Base-by-base conservation (phyloP, 257 asterid genomes). In the Jacaranda mimosifolia region DNA sequence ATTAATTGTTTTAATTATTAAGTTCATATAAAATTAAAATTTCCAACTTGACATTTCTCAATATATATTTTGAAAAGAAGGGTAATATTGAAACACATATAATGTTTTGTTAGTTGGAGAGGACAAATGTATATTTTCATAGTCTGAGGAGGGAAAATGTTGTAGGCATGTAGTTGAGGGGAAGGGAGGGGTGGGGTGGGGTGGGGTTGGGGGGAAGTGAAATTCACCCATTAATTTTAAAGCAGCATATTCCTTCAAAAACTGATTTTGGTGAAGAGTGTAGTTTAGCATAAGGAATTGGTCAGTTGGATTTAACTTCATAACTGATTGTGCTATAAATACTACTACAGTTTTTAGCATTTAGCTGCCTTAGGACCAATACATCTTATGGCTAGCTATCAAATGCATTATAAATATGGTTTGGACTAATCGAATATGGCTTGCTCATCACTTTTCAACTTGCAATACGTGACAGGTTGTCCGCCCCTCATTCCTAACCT, bases 401-500 rank as follows among this genome's bases (percentile, higher is more conserved):
- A 17, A 42, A 66, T 9, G 36, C 72, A 43, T 66, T 66, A 10
- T 66, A 7, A 40, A 43, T 66, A 43, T 17, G 26, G 68, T 12
- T 21, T 15, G 26, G 6, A 7, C 9, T 56, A 4, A 40, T 65
- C 9, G 14, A 40, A 45, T 18, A 77, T 59, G 17, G 49, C 53
- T 42, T 39, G 5, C 68, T 78, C 11, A 15, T 72, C 32, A 39
- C 26, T 52, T 51, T 14, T 51, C 26, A 4, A 9, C 56, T 60
- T 74, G 66, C 72, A 67, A 68, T 68, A 51, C 70, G 52, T 52
- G 68, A 42, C 39, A 14, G 70, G 43, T 77, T 77, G 53, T 38
- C 26, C 10, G 7, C 36, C 38, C 63, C 48, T 18, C 48, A 17
- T 3, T 11, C 77, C 17, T 57, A 58, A 18, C 11, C 17, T 13